Evolutionary conservation across 345 rosid species (phyloP), one percentile per base, ranked within the genome.

Genomic region (Sapria himalayana): DNA sequence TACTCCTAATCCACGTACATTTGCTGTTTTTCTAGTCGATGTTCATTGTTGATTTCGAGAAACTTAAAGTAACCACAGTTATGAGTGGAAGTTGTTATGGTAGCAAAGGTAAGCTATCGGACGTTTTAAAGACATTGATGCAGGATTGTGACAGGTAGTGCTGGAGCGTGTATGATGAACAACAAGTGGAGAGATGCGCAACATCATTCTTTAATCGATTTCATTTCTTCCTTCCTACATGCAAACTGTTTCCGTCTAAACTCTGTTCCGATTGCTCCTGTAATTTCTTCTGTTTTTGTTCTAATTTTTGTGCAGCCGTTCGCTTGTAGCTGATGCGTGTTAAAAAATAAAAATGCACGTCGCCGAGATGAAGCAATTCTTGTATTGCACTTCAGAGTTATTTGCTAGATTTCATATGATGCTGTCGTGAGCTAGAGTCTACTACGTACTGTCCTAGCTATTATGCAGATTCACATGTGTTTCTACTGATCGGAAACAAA

Each of bases 81-180:
- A n/a, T n/a, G n/a, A n/a, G n/a, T n/a, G n/a, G n/a, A n/a, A n/a
- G n/a, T n/a, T n/a, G n/a, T n/a, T n/a, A n/a, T n/a, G n/a, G n/a
- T n/a, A n/a, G n/a, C n/a, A n/a, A n/a, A n/a, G n/a, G n/a, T n/a
- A n/a, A n/a, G n/a, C n/a, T n/a, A n/a, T n/a, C n/a, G n/a, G n/a
- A n/a, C n/a, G n/a, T n/a, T n/a, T n/a, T n/a, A n/a, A 15, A 47
- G 42, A 4, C 12, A 5, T 10, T 12, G 17, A 19, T 36, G n/a
- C 20, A 13, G 35, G 5, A 1, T 38, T 3, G 5, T 38, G 49
- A 56, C 62, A 61, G 76, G 53, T 38, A 21, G 32, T 9, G 69
- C 56, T 3, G 97, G 94, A 46, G 74, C 72, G 46, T 86, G 94
- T 54, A 78, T 86, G 65, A 86, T 86, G 92, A 86, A 52, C 51